phyloP scores from a whole-genome alignment of 2,329 filamentous ascomycete genomes.

The Xylaria sp. region DNA sequence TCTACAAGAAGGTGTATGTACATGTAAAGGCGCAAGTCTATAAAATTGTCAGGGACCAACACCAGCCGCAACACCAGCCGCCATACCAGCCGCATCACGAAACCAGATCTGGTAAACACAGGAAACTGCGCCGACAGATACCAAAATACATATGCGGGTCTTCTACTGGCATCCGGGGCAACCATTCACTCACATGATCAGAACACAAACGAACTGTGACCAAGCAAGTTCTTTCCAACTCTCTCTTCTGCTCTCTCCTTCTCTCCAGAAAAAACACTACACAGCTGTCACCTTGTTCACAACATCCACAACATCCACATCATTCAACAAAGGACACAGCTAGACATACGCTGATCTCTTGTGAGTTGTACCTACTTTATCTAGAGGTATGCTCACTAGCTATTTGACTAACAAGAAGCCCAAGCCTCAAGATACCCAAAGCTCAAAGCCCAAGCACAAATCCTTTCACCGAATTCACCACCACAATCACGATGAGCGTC shows the following conservation, averaged over 20 bases:
- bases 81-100: too few relatives aligned
- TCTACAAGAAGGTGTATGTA: not conserved
- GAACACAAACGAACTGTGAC: not conserved
- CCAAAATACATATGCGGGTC: not conserved
- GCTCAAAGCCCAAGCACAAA: not conserved
- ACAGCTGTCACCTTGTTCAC: not conserved
- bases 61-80: too few relatives aligned
- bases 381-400: not conserved
- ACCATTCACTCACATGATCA: not conserved
- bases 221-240: not conserved
- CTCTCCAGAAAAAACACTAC: not conserved
- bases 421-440: not conserved
- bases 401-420: not conserved
- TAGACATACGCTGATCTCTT: not conserved
- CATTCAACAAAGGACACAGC: not conserved
- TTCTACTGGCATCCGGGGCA: not conserved
- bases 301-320: not conserved
- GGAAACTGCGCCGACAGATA: not conserved
- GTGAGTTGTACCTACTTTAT: conserved; percentile 1
- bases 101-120: too few relatives aligned
- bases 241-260: not conserved
- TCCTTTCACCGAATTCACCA: not conserved
- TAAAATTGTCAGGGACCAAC: too few relatives aligned
- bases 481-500: not conserved
- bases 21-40: not conserved